These are phyloP conservation scores for Alternaria burnsii DNA, from an alignment of 2,329 filamentous ascomycete species.

Conservation along the genomic window DNA sequence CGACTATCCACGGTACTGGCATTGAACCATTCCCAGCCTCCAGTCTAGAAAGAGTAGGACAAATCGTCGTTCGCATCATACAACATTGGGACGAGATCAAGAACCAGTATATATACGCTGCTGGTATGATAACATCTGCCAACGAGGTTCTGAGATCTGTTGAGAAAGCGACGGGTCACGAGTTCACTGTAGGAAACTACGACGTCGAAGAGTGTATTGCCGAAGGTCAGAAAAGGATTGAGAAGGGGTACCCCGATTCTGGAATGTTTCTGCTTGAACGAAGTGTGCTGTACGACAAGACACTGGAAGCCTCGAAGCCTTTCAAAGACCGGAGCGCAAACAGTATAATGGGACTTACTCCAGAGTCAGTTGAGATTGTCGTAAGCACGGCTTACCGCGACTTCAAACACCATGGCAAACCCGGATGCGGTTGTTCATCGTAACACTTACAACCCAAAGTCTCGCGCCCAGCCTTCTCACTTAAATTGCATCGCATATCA, in stretches of 20 bases:
- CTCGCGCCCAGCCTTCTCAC: background rate
- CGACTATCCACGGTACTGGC: conserved; percentile 49
- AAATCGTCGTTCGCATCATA: conserved; percentile 36
- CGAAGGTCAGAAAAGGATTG: conserved; percentile 48
- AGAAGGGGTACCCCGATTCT: conserved; percentile 50
- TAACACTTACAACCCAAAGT: conserved; percentile 9
- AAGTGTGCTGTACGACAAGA: conserved; percentile 49
- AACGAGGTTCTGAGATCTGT: conserved; percentile 44
- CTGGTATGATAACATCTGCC: conserved; percentile 42
- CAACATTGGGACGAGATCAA: conserved; percentile 45
- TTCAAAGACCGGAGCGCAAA: conserved; percentile 41
- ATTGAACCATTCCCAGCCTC: conserved; percentile 48
- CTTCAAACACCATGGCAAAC: conserved; percentile 34
- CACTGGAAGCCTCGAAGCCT: conserved; percentile 28
- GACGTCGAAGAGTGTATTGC: conserved; percentile 46
- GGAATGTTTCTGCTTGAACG: conserved; percentile 52
- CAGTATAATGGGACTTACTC: conserved; percentile 20
- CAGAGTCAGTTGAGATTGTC: conserved; percentile 31
- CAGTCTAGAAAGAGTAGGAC: conserved; percentile 44
- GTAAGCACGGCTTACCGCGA: conserved; percentile 30
- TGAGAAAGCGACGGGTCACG: conserved; percentile 35
- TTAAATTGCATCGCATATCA: background rate
- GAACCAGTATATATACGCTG: conserved; percentile 49
- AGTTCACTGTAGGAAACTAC: conserved; percentile 44
- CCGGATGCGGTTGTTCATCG: conserved; percentile 46